Base-by-base conservation (phyloP, 1,284 basidiomycete species). In the Heterobasidion occidentale region DNA sequence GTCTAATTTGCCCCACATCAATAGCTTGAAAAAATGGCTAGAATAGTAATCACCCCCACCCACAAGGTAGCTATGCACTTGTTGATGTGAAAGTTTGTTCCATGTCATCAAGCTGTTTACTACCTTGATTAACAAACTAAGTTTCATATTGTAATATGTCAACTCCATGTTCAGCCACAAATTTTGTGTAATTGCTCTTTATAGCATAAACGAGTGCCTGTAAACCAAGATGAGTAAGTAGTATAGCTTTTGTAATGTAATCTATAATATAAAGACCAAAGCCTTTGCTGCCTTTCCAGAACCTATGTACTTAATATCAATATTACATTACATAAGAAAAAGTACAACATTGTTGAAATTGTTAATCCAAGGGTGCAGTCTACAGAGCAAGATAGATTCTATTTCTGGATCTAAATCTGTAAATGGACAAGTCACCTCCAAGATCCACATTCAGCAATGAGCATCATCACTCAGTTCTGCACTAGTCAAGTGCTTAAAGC, bases 251-350 rank as follows among this genome's bases (percentile, higher is more conserved):
- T 0, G 67, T 67, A 14, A 69, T 65, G 51, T 68, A 71, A 46
- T 69, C 67, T 0, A 65, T 71, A 2, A 68, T 54, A 52, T 69
- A 69, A 49, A 66, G 0, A 68, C 27, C 7, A 69, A 55, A 0
- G 68, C 67, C 36, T 68, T 70, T 0, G 69, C 65, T 0, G 64
- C 62, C 14, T 63, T 59, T 0, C 68, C 68, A 8, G 68, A 70
- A 1, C 64, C 66, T 2, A 71, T 44, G 5, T 11, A 51, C 33
- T 51, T 51, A 27, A 51, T 35, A 35, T 51, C 27, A 3, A 51
- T 51, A 50, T 71, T 71, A 46, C 67, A 68, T 36, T 60, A 36
- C 7, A 68, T 19, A 2, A 19, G 19, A 51, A 60, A 60, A 0
- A 60, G 35, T 1, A 56, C 36, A 1, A 60, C 6, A 27, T 58